Evolutionary conservation across 805 yeast genomes (phyloP), one percentile per base, ranked within the genome.

Genomic region (Pichia manshurica): DNA sequence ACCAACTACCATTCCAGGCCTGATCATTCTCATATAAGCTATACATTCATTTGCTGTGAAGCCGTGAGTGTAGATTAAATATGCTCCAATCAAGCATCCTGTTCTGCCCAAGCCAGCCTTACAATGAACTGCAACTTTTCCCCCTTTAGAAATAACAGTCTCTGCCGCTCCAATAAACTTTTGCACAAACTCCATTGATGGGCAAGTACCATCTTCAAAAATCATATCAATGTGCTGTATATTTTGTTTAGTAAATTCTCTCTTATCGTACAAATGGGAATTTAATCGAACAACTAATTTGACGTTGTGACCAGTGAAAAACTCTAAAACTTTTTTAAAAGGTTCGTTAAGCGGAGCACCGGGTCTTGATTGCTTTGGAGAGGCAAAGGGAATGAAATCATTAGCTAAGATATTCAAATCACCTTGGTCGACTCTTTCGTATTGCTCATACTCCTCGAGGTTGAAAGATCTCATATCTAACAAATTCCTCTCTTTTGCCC

Each of bases 1-100:
- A 0, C 99, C 99, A 28, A 93, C 99, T n/a, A 93, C 97, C 99
- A 93, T 93, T 37, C 99, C 99, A 0, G 99, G 99, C 56, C 99
- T 79, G 53, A 93, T 75, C 78, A 93, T 86, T 64, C 99, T 77
- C 91, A 93, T 86, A 62, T 89, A 93, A 1, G 91, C 96, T 58
- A 93, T 93, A 66, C 96, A 93, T 66, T 93, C 99, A 63, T 79
- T 85, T 3, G 99, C 99, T 4, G 98, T 93, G 63, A 93, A 93
- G 0, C 97, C 97, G 64, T 91, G 93, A 2, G 96, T 88, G 63
- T 93, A 93, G 44, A 93, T 93, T 55, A 93, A 73, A 66, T 91
- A 96, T 0, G 99, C 99, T 6, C 99, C 99, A 54, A 93, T 93
- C 44, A 93, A 75, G 68, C 99, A 93, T 17, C 99, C 99, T 0